Conservation (phyloP, 176 grass and related monocot genomes). For the Cenchrus purpureus region DNA sequence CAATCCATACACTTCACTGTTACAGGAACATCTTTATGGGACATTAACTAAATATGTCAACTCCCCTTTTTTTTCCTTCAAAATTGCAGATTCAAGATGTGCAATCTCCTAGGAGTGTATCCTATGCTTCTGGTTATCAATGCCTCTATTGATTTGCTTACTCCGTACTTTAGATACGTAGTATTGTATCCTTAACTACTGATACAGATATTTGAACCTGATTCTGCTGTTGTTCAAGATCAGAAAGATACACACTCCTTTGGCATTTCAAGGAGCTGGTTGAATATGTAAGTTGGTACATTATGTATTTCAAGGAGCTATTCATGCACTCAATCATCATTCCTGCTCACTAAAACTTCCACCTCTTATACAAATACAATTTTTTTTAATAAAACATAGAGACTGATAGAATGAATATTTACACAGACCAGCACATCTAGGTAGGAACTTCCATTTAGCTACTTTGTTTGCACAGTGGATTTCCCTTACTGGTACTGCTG, state of each 20-base stretch:
- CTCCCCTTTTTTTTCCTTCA: not conserved
- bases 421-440: not conserved
- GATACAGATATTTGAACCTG: constrained; percentile 72
- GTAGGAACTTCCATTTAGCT: constrained; percentile 7
- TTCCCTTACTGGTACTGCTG: constrained; percentile 20
- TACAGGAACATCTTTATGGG: constrained; percentile 9
- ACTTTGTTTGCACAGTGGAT: constrained; percentile 22
- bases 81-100: constrained; percentile 70
- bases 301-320: not conserved
- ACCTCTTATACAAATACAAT: not conserved
- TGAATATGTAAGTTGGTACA: constrained; percentile 61
- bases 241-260: constrained; percentile 57
- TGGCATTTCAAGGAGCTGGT: constrained; percentile 65
- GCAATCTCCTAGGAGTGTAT: constrained; percentile 64
- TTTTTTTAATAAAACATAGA: no score
- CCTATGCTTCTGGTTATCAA: constrained; percentile 42
- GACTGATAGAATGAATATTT: constrained; percentile 30
- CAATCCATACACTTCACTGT: constrained; percentile 32
- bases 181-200: constrained; percentile 31
- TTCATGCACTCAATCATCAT: not conserved
- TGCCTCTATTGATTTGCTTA: constrained; percentile 10
- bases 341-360: constrained; percentile 22
- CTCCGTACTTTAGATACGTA: not conserved
- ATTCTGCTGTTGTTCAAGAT: constrained; percentile 56
- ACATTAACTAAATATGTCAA: not conserved